phyloP scores from a whole-genome alignment of 2,329 filamentous ascomycete species.

The Colletotrichum siamense region DNA sequence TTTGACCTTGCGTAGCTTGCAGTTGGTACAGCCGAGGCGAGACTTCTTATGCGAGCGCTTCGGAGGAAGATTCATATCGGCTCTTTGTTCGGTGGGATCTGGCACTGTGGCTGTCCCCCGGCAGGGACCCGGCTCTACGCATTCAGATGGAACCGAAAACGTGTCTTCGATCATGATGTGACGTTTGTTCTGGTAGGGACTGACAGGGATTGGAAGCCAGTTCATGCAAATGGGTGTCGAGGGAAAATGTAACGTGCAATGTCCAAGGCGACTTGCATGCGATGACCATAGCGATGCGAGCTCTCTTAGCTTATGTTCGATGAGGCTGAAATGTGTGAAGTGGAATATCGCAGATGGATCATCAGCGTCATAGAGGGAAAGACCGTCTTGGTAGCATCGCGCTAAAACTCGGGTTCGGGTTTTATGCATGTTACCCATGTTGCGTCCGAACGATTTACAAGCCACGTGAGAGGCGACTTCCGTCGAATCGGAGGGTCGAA shows the following conservation, averaged over 20 bases:
- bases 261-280: background rate
- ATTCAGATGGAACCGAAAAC: background rate
- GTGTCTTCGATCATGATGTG: background rate
- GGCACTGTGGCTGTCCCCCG: background rate
- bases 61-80: background rate
- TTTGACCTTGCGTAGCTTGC: conserved; percentile 30
- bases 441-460: background rate
- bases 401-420: background rate
- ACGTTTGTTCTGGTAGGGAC: background rate
- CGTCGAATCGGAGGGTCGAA: background rate
- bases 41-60: background rate
- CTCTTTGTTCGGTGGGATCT: background rate
- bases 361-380: background rate
- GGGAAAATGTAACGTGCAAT: background rate
- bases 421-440: background rate
- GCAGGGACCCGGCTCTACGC: background rate
- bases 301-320: background rate
- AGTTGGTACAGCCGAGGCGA: conserved; percentile 3
- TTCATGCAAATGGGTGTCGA: background rate
- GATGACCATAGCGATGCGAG: background rate
- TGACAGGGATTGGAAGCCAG: background rate
- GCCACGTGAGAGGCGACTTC: background rate
- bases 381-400: background rate
- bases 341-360: background rate
- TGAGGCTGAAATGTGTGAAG: background rate